Evolutionary conservation across 495 filamentous ascomycete genomes (phyloP).

Genomic region (Neurospora hispaniola): DNA sequence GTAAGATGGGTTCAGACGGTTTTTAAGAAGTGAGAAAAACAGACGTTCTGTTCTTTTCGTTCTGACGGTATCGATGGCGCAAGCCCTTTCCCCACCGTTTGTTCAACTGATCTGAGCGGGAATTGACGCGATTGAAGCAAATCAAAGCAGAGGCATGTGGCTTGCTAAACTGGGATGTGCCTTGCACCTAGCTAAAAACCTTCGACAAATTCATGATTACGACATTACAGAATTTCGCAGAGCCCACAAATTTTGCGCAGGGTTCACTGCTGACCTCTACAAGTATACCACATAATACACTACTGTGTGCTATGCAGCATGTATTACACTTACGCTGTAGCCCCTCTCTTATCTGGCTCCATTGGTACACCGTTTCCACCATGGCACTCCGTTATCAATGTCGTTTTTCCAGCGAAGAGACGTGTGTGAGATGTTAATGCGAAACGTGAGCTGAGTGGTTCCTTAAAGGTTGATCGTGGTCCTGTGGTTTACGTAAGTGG

Average conservation of each 20-base stretch:
- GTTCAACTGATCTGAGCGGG: neutral
- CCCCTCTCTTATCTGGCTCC: neutral
- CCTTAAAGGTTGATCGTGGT: neutral
- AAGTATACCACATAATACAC: neutral
- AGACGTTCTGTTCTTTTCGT: neutral
- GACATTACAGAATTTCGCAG: neutral
- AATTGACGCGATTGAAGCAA: neutral
- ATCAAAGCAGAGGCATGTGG: neutral
- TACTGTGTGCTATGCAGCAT: no score
- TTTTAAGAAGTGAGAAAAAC: neutral
- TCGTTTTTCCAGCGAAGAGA: neutral
- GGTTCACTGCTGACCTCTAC: neutral
- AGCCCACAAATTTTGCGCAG: neutral
- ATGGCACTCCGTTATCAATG: neutral
- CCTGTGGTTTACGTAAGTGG: neutral
- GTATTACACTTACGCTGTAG: neutral
- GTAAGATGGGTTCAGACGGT: neutral
- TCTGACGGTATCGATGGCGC: neutral
- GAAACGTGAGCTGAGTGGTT: neutral
- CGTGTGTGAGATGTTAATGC: neutral
- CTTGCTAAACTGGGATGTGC: neutral
- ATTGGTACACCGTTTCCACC: neutral
- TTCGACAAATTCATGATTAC: neutral
- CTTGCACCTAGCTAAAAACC: neutral
- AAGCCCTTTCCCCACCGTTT: neutral